A percentile compares a stretch with the other conserved stretches of the same genome.
Conservation (phyloP, 495 filamentous ascomycete genomes). For the Halenospora varia region DNA sequence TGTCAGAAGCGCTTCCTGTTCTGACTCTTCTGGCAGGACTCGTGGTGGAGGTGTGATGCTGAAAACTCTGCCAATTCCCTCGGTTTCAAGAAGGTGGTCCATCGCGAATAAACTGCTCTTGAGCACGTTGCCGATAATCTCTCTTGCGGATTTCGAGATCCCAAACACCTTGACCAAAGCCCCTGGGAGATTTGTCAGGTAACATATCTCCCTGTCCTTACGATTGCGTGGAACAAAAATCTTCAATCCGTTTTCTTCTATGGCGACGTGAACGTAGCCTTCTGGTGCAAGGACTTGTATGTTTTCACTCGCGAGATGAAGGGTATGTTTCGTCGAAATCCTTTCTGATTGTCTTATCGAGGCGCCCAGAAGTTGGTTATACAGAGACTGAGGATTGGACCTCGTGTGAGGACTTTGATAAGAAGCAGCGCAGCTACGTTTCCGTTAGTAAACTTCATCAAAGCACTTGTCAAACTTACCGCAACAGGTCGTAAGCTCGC, state of each 20-base stretch:
- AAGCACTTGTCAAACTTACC: too few relatives aligned
- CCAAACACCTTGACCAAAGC: conserved; percentile 28
- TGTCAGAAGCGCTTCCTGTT: too few relatives aligned
- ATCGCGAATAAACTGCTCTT: conserved; percentile 17
- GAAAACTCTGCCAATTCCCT: conserved; percentile 7
- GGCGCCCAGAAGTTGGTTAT: conserved; percentile 25
- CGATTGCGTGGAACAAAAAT: conserved; percentile 37
- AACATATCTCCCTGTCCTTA: conserved; percentile 30
- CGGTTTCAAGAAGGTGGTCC: conserved; percentile 15
- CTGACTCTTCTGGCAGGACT: background rate
- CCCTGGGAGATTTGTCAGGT: conserved; percentile 28
- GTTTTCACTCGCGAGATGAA: conserved; percentile 25
- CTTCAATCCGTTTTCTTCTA: conserved; percentile 19
- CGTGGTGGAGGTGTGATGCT: conserved; percentile 5
- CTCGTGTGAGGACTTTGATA: conserved; percentile 31
- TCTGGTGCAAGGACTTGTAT: conserved; percentile 19
- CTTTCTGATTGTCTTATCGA: conserved; percentile 27
- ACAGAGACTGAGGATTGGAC: conserved; percentile 21
- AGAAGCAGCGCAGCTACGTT: conserved; percentile 20
- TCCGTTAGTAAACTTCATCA: too few relatives aligned
- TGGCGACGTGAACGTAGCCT: conserved; percentile 30
- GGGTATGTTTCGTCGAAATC: conserved; percentile 27
- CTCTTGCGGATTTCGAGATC: conserved; percentile 28
- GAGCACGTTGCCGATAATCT: conserved; percentile 15
- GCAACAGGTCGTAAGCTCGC: conserved; percentile 36